Evolutionary conservation across 129 eudicot species (phyloP), one percentile per base, ranked within the genome.

Genomic region (Deinandra increscens): DNA sequence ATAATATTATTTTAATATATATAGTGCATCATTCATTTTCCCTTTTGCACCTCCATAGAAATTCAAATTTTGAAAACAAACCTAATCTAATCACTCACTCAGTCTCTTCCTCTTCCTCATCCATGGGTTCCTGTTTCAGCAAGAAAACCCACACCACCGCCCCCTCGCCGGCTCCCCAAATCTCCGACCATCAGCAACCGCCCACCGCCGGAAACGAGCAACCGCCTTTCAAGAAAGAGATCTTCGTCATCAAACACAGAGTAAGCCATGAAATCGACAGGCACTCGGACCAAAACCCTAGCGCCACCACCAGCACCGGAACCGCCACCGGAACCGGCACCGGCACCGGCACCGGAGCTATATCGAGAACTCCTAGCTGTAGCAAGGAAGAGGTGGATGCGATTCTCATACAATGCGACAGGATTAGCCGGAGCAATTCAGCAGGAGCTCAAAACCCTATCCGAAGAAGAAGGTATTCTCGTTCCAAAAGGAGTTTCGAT

Each of bases 81-180:
- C 44, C 78, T 41, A 73, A 48, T 10, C 78, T 41, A 73, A 48
- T 10, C 33, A 44, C 26, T 6, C 19, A 69, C 46, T 42, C 46
- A 8, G 37, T 45, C 72, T 26, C 60, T 26, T 31, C 64, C 61
- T 44, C 68, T 43, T 29, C 34, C 39, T 11, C 64, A 58, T 64
- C 81, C 75, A 91, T 91, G 97, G 96, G 96, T 65, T 31, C 82
- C 72, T 91, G 97, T 77, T 86, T 84, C 58, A 88, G 91, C 90
- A 88, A 82, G 79, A 88, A 78, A 73, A 71, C 67, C 72, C 60
- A 72, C 42, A 33, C 72, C 74, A 26, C 72, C 77, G 56, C 46
- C 66, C 42, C 55, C 68, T 0, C 17, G 37, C 60, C 44, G 61
- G 23, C 64, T 14, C 20, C 81, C 38, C 56, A 51, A 55, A 66